Conservation (phyloP, 2,329 filamentous ascomycete genomes). For the Microascus cirrosus region DNA sequence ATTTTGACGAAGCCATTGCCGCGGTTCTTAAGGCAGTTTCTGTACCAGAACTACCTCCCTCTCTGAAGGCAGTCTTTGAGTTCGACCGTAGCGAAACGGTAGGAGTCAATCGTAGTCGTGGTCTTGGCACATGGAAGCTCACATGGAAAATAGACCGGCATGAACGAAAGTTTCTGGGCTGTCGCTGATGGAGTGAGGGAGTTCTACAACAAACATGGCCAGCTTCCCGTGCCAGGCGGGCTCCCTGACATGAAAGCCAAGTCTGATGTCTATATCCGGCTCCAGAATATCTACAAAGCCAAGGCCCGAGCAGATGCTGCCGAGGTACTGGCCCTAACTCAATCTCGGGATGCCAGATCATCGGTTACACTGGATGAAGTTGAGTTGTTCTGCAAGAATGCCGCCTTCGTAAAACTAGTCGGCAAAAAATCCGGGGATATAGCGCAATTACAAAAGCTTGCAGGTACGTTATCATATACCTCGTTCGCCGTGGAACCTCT, state of each 20-base stretch:
- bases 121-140: background rate
- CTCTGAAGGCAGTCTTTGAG: slow-evolving; percentile 68
- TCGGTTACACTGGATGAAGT: slow-evolving; percentile 61
- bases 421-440: slow-evolving; percentile 35
- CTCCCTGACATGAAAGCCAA: slow-evolving; percentile 97
- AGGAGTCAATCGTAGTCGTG: slow-evolving; percentile 24
- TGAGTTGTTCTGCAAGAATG: slow-evolving; percentile 91
- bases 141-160: background rate
- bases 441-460: slow-evolving; percentile 37
- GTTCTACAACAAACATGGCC: slow-evolving; percentile 63
- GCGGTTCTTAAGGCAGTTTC: slow-evolving; percentile 84
- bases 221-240: slow-evolving; percentile 74
- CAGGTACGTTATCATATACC: slow-evolving; percentile 31
- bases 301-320: slow-evolving; percentile 71
- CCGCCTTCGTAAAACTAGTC: slow-evolving; percentile 82
- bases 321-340: slow-evolving; percentile 60
- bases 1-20: slow-evolving; percentile 83
- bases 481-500: background rate
- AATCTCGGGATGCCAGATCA: slow-evolving; percentile 33
- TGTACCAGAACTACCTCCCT: slow-evolving; percentile 52
- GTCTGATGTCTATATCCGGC: slow-evolving; percentile 75
- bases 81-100: slow-evolving; percentile 41
- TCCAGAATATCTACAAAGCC: slow-evolving; percentile 87
- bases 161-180: slow-evolving; percentile 58
- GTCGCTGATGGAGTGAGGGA: slow-evolving; percentile 68